Conservation (phyloP, 306 rosid genomes). For the Acacia acuminata region DNA sequence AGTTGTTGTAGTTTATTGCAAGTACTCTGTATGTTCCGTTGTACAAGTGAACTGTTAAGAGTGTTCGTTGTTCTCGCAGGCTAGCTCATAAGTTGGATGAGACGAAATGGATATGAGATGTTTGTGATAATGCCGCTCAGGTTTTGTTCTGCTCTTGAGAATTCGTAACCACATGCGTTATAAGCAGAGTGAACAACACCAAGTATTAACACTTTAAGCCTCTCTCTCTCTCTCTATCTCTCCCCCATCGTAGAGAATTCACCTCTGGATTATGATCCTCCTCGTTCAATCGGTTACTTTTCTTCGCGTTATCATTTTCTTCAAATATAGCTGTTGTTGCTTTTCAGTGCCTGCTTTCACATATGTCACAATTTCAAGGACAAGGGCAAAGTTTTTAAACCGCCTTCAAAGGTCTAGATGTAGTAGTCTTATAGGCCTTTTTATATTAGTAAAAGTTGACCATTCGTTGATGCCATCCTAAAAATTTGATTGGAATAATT, state of each 20-base stretch:
- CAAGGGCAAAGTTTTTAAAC: too few relatives aligned
- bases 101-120: background rate
- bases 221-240: too few relatives aligned
- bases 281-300: background rate
- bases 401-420: too few relatives aligned
- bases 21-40: constrained; percentile 18
- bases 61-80: constrained; percentile 35
- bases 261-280: background rate
- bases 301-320: background rate
- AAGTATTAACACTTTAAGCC: background rate
- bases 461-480: too few relatives aligned
- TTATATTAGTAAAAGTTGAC: too few relatives aligned
- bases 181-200: background rate
- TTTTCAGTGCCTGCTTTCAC: too few relatives aligned
- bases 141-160: background rate
- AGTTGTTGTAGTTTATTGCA: constrained; percentile 35
- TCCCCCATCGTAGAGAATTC: background rate
- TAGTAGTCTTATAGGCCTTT: too few relatives aligned
- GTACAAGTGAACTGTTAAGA: background rate
- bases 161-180: background rate
- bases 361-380: too few relatives aligned
- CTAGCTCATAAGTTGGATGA: background rate
- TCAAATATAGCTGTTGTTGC: too few relatives aligned
- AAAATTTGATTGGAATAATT: too few relatives aligned
- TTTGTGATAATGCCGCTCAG: background rate